Percentiles rank a stretch among this genome's conserved stretches.
These are phyloP conservation scores for Marasmius oreades DNA, from an alignment of 1,284 basidiomycete genomes.

Conservation along the genomic window DNA sequence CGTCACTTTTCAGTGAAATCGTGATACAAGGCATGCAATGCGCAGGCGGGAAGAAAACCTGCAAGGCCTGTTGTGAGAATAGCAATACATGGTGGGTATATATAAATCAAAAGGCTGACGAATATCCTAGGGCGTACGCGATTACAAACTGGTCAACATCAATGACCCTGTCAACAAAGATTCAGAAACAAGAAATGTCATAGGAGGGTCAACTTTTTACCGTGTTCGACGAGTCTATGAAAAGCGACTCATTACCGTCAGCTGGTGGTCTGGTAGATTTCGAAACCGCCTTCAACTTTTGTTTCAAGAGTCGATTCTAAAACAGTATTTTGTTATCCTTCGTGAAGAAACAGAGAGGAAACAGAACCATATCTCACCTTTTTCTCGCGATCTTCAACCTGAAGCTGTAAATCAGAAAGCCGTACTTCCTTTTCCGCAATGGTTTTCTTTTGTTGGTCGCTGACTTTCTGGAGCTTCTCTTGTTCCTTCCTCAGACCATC, in stretches of 20 bases:
- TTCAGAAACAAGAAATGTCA: no score
- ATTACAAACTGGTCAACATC: no score
- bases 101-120: no score
- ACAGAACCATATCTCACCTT: constrained; percentile 2
- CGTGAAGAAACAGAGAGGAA: not conserved
- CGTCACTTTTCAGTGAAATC: no score
- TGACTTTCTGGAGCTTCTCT: not conserved
- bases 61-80: no score
- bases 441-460: not conserved
- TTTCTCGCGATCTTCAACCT: constrained; percentile 1
- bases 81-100: no score
- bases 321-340: not conserved
- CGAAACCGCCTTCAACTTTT: constrained; percentile 5
- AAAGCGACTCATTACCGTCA: not conserved
- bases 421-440: constrained; percentile 2
- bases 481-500: not conserved
- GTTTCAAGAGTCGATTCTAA: constrained; percentile 4
- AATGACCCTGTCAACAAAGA: no score
- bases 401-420: not conserved
- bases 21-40: no score
- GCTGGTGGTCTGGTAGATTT: not conserved
- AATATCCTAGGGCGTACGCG: no score
- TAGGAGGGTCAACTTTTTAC: no score
- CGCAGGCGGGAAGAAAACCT: no score
- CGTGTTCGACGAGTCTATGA: not conserved